Base-by-base conservation (phyloP, 768 basidiomycete genomes). In the Mycena maculata region DNA sequence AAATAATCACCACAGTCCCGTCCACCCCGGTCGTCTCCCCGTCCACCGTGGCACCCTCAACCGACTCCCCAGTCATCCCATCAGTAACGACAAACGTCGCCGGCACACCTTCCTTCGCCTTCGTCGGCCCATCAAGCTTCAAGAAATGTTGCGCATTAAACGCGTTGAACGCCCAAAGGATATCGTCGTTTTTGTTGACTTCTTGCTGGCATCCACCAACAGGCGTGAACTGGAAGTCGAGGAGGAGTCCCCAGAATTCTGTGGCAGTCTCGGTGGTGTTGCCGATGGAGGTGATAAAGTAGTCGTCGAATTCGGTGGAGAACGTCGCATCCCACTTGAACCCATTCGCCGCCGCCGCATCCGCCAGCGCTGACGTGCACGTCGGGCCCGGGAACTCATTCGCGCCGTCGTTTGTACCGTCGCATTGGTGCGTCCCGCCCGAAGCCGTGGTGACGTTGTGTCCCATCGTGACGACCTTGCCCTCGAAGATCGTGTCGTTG, bases 161-260 rank as follows among this genome's bases (percentile, higher is more conserved):
- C 1, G 76, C 80, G 58, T 80, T 75, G 68, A 82, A 83, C 1
- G 82, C 82, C 69, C 75, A 83, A 16, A 82, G 77, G 31, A 83
- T 75, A 1, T 80, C 38, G 60, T 80, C 79, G 11, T 23, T 59
- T 11, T 22, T 4, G 11, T 69, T 69, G 33, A 83, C 77, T 49
- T 80, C 69, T 67, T 82, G 78, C 67, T 83, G 80, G 55, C 83
- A 84, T 22, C 82, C 83, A 28, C 82, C 83, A 20, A 83, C 79
- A 3, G 73, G 72, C 2, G 75, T 78, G 59, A 78, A 74, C 58
- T 74, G 56, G 63, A 77, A 82, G 65, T 83, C 77, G 22, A 79
- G 65, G 22, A 81, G 71, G 20, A 80, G 72, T 2, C 76, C 76
- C 82, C 82, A 82, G 73, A 79, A 81, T 60, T 80, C 63, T 22